A percentile compares a stretch with the other conserved stretches of the same genome.
Conservation (phyloP, 2,329 filamentous ascomycete species). For the Exophiala mesophila region DNA sequence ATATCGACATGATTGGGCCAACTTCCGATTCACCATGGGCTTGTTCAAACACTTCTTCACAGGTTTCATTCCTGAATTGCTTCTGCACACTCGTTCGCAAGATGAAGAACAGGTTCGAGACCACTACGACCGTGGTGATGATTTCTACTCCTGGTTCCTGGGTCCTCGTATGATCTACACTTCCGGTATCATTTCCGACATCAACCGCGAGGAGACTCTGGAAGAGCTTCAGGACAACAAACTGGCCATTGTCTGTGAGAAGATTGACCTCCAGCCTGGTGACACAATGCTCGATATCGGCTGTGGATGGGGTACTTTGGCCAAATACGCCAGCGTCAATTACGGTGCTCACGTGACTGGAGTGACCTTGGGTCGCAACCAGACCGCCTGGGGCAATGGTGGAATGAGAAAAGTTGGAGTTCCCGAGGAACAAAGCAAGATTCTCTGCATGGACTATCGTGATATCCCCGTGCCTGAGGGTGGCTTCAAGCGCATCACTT, state of each 20-base stretch:
- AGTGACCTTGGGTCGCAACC: slow-evolving; percentile 91
- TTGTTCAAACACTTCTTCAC: slow-evolving; percentile 86
- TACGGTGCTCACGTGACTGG: slow-evolving; percentile 82
- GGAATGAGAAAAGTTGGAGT: slow-evolving; percentile 78
- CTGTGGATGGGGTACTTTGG: slow-evolving; percentile 95
- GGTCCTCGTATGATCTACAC: slow-evolving; percentile 99
- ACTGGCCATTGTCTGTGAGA: slow-evolving; percentile 88
- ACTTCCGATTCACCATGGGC: slow-evolving; percentile 80
- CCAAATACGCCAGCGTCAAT: slow-evolving; percentile 86
- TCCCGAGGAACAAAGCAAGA: slow-evolving; percentile 79
- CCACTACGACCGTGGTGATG: slow-evolving; percentile 96
- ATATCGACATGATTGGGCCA: slow-evolving; percentile 95
- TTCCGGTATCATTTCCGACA: slow-evolving; percentile 85
- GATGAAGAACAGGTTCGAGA: slow-evolving; percentile 90
- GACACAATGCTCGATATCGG: slow-evolving; percentile 90
- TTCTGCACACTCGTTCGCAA: slow-evolving; percentile 88
- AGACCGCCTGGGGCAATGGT: slow-evolving; percentile 93
- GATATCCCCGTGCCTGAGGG: slow-evolving; percentile 77
- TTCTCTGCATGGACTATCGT: slow-evolving; percentile 95
- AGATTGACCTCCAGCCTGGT: slow-evolving; percentile 76
- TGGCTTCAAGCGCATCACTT: slow-evolving; percentile 90
- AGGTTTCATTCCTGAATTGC: slow-evolving; percentile 80
- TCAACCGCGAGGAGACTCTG: slow-evolving; percentile 79
- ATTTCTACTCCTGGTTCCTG: slow-evolving; percentile 98
- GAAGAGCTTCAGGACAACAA: slow-evolving; percentile 99